Conservation (phyloP, 768 basidiomycete species). For the Neoboletus subvelutipes region DNA sequence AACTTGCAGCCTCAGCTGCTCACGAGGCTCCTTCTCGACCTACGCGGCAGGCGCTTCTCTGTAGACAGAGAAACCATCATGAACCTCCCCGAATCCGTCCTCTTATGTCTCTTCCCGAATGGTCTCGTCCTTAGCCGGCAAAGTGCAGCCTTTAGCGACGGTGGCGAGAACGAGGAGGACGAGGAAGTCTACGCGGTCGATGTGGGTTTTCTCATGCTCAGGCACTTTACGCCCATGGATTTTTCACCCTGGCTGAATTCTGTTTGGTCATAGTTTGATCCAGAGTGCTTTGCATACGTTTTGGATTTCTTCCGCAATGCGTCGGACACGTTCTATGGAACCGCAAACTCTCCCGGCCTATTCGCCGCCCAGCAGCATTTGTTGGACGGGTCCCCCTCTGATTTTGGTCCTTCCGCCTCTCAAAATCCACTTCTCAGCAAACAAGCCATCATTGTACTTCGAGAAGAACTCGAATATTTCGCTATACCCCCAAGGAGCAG, state of each 20-base stretch:
- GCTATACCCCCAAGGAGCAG: slow-evolving; percentile 82
- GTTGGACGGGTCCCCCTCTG: slow-evolving; percentile 58
- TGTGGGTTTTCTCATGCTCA: slow-evolving; percentile 53
- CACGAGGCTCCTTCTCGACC: slow-evolving; percentile 85
- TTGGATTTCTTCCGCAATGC: slow-evolving; percentile 89
- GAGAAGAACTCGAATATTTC: slow-evolving; percentile 98
- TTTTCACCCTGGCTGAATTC: slow-evolving; percentile 1
- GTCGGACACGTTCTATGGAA: slow-evolving; percentile 91
- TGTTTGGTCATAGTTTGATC: slow-evolving; percentile 73
- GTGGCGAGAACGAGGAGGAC: slow-evolving; percentile 71
- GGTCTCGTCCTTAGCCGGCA: slow-evolving; percentile 92
- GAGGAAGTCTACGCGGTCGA: slow-evolving; percentile 97
- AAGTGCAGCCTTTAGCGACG: slow-evolving; percentile 70
- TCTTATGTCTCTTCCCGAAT: slow-evolving; percentile 96
- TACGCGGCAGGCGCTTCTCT: slow-evolving; percentile 87
- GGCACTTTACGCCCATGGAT: neutral
- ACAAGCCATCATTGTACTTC: slow-evolving; percentile 96
- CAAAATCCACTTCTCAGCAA: slow-evolving; percentile 93
- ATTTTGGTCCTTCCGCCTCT: slow-evolving; percentile 60
- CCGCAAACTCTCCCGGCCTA: slow-evolving; percentile 65
- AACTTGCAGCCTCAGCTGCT: slow-evolving; percentile 85
- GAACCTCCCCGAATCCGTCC: slow-evolving; percentile 96
- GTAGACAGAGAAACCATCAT: slow-evolving; percentile 98
- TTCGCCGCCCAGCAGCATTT: slow-evolving; percentile 79
- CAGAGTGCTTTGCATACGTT: slow-evolving; percentile 93